phyloP scores from a whole-genome alignment of 2,329 filamentous ascomycete species.

The Colletotrichum liaoningense region DNA sequence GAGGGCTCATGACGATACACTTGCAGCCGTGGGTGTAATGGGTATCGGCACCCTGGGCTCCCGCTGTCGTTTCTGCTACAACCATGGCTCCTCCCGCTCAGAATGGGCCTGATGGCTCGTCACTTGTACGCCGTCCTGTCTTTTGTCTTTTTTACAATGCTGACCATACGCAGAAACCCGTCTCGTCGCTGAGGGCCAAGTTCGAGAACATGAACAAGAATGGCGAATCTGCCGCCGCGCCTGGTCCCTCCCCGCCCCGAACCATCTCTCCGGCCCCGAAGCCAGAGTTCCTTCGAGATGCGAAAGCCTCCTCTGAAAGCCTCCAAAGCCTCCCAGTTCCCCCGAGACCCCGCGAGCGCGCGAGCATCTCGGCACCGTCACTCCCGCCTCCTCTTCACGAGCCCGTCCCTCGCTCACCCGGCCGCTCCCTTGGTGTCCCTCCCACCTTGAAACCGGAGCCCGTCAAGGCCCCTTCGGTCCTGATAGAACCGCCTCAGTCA shows the following conservation, averaged over 20 bases:
- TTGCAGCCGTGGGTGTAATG: slow-evolving; percentile 48
- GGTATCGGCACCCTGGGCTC: slow-evolving; percentile 46
- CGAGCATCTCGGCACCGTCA: slow-evolving; percentile 36
- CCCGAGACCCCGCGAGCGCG: slow-evolving; percentile 40
- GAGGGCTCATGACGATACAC: slow-evolving; percentile 38
- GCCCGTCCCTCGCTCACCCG: slow-evolving; percentile 38
- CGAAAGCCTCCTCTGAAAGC: slow-evolving; percentile 52
- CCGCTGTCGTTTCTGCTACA: slow-evolving; percentile 39
- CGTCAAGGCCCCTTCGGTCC: slow-evolving; percentile 69
- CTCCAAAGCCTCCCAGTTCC: slow-evolving; percentile 46
- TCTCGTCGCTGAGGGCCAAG: slow-evolving; percentile 82
- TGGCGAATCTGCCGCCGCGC: slow-evolving; percentile 47
- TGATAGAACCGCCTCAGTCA: slow-evolving; percentile 76
- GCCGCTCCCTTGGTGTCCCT: slow-evolving; percentile 54
- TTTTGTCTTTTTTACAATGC: slow-evolving; percentile 31
- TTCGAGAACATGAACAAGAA: slow-evolving; percentile 80
- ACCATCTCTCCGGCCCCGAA: slow-evolving; percentile 52
- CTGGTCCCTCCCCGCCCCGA: slow-evolving; percentile 43
- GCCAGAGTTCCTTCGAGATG: slow-evolving; percentile 55
- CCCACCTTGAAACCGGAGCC: slow-evolving; percentile 59
- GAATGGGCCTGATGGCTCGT: slow-evolving; percentile 80
- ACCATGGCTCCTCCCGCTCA: slow-evolving; percentile 53
- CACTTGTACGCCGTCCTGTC: slow-evolving; percentile 67
- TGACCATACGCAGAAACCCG: slow-evolving; percentile 71
- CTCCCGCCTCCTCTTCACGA: slow-evolving; percentile 37